Conservation (phyloP, 2,329 filamentous ascomycete genomes). For the Hortaea werneckii region DNA sequence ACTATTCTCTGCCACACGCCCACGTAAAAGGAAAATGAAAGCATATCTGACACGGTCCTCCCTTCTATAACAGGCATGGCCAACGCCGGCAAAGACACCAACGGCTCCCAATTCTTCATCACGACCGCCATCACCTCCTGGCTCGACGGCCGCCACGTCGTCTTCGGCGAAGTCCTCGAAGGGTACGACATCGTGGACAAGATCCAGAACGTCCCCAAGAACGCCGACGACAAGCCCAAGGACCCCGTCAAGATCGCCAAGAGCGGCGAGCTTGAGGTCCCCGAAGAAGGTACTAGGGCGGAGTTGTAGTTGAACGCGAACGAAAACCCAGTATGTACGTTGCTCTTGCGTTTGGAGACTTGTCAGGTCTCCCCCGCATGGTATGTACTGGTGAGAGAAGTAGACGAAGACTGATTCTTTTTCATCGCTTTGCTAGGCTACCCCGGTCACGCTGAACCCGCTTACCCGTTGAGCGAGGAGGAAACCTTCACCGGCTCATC, state of each 20-base stretch:
- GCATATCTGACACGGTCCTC: neutral
- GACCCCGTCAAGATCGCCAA: conserved; percentile 66
- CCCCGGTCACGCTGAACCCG: conserved; percentile 30
- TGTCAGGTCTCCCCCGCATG: neutral
- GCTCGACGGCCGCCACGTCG: conserved; percentile 76
- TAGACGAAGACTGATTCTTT: conserved; percentile 6
- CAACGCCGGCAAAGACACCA: conserved; percentile 76
- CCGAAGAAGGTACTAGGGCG: conserved; percentile 85
- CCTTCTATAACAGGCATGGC: conserved; percentile 55
- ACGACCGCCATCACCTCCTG: conserved; percentile 64
- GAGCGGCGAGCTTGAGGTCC: conserved; percentile 74
- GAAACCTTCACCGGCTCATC: too few species aligned
- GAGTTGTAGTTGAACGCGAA: conserved; percentile 54
- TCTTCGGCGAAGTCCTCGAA: conserved; percentile 82
- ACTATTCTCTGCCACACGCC: neutral
- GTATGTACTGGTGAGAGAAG: conserved; percentile 9
- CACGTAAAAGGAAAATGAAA: neutral
- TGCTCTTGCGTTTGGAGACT: conserved; percentile 1
- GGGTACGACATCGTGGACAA: conserved; percentile 71
- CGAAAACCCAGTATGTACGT: conserved; percentile 17
- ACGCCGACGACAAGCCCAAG: conserved; percentile 55
- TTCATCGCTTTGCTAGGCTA: conserved; percentile 7
- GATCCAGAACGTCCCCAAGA: conserved; percentile 64
- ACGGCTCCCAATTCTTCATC: conserved; percentile 86
- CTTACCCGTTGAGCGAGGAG: conserved; percentile 31